Base-by-base conservation (phyloP, 768 basidiomycete species). In the Termitomyces sp. region DNA sequence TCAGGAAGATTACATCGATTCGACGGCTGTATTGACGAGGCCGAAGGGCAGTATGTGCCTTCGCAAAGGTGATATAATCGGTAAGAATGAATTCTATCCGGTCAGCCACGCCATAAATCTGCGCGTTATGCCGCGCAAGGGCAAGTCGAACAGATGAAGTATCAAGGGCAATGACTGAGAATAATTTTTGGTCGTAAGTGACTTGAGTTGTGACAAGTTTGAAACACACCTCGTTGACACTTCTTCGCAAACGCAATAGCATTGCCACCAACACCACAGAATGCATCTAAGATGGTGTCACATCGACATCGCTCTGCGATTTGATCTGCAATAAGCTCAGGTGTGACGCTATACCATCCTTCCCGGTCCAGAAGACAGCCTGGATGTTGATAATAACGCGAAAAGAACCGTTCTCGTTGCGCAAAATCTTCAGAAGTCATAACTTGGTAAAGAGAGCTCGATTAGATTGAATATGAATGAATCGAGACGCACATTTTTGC, bases 311-410 rank as follows among this genome's bases (percentile, higher is more conserved):
- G 77, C 61, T 96, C 89, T 0, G 97, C 96, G 44, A 98, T 98
- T 67, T 93, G 94, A 57, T 82, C 71, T 8, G 95, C 97, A n/a
- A 99, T 84, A 38, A 78, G 78, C 64, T 98, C 94, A 0, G 97
- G 96, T 0, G 97, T 99, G 56, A 98, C 87, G 58, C 90, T 93
- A 71, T 89, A 98, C 96, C 95, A 98, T n/a, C 96, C 96, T 67
- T 96, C 93, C 60, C 90, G 84, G 60, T 98, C 97, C 11, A 98
- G 74, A 2, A 97, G 76, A 65, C 93, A 92, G 0, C 94, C 93
- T 0, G 78, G 76, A 11, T 70, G 68, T 17, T 83, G 69, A 24
- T 85, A 80, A 62, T 93, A 94, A 30, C 83, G 71, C 0, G 88
- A 88, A 67, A 98, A 93, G 60, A 83, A 85, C 1, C 92, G 83